Evolutionary conservation across 371 early-diverging fungal genomes (phyloP), one percentile per base, ranked within the genome.

Genomic region (Rhizomucor miehei): DNA sequence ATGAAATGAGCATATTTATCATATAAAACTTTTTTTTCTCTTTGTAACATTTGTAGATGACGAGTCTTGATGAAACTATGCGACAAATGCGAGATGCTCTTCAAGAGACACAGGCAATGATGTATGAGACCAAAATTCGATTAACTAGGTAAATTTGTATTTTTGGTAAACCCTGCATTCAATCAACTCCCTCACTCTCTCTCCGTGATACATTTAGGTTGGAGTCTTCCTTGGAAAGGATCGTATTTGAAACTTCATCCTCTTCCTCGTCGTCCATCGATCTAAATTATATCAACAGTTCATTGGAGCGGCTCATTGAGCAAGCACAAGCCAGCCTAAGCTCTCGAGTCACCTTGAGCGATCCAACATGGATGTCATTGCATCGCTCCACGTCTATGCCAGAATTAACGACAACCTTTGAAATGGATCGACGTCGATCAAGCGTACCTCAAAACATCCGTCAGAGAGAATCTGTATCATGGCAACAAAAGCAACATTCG

Each of bases 311-410:
- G 12, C 39, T 55, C 11, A 55, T 55, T 19, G 55, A 55, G 5
- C 55, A 55, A 41, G 55, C 55, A 3, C 55, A 55, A 48, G 24
- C 48, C 25, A 55, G 55, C 37, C 46, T 55, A 40, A 36, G 45
- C 24, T 35, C 55, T n/a, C 37, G 40, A 14, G 16, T 55, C n/a
- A 19, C 55, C 6, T 39, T 55, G 23, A 46, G 55, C n/a, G 55
- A 55, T 16, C 47, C 38, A n/a, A 55, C 47, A 6, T 47, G 40
- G 21, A 55, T 48, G 55, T 41, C 41, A 41, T 4, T 55, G 16
- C 47, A 48, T 20, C 47, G 55, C 13, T 55, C 55, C n/a, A 44
- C 35, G 24, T 55, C 55, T 39, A 47, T 46, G 21, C 55, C 55
- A 14, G 47, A 55, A 14, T 34, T 55, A 13, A 47, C 55, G 17